Conservation (phyloP, 805 yeast genomes). For the Ogataea nonfermentans region DNA sequence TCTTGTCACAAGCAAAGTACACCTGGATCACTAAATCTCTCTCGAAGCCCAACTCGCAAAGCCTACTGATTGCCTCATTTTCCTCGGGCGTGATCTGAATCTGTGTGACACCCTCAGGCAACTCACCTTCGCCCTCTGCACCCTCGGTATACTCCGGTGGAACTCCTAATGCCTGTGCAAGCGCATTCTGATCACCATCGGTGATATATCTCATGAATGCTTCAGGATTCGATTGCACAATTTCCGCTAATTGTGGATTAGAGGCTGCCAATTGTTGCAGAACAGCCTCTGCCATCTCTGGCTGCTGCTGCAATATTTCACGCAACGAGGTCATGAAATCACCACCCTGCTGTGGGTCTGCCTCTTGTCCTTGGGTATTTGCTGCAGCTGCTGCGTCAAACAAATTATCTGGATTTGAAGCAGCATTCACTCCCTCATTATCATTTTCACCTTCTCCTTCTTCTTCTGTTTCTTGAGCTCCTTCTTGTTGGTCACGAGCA, state of each 20-base stretch:
- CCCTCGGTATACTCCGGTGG: constrained; percentile 39
- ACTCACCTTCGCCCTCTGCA: constrained; percentile 36
- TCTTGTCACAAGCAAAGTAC: constrained; percentile 95
- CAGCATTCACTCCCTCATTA: constrained; percentile 29
- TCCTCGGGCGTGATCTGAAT: constrained; percentile 76
- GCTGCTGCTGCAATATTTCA: constrained; percentile 77
- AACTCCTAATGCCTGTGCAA: constrained; percentile 41
- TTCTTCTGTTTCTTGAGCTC: constrained; percentile 1
- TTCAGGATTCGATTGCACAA: constrained; percentile 86
- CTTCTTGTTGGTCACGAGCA: constrained; percentile 15
- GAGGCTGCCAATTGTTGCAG: constrained; percentile 77
- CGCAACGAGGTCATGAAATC: constrained; percentile 59
- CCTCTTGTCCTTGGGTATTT: constrained; percentile 31
- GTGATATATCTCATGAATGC: constrained; percentile 74
- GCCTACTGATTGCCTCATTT: constrained; percentile 81
- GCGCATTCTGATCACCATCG: constrained; percentile 58
- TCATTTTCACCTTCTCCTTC: constrained; percentile 17
- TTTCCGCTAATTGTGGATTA: constrained; percentile 80
- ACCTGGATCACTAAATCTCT: constrained; percentile 86
- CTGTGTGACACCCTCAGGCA: constrained; percentile 45
- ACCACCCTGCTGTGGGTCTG: constrained; percentile 29
- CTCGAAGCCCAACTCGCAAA: constrained; percentile 92
- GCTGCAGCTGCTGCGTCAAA: constrained; percentile 48
- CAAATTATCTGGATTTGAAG: constrained; percentile 43
- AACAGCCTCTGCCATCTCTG: constrained; percentile 82